These are phyloP conservation scores for Exophiala xenobiotica DNA, from an alignment of 2,329 filamentous ascomycete genomes.

Conservation along the genomic window DNA sequence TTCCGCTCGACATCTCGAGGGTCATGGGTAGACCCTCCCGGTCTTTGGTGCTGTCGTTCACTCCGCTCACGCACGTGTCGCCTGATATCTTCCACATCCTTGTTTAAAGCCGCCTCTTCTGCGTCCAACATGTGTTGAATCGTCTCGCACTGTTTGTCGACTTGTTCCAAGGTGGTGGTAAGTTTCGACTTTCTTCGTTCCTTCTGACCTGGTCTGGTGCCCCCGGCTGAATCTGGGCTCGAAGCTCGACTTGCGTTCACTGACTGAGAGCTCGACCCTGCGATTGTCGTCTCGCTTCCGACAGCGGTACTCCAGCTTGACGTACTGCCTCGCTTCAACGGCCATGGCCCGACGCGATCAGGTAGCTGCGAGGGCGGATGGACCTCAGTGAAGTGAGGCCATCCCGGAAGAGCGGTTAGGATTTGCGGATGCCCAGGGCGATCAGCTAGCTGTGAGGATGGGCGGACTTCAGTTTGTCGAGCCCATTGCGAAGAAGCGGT, in stretches of 20 bases:
- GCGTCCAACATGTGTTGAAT: background rate
- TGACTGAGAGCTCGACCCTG: background rate
- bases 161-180: background rate
- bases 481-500: no score
- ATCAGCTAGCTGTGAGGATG: no score
- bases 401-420: background rate
- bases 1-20: background rate
- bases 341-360: conserved; percentile 1
- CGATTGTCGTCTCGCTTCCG: background rate
- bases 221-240: background rate
- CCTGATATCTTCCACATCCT: background rate
- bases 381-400: no score
- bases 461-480: no score
- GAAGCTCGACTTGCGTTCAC: background rate
- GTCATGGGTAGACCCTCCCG: background rate
- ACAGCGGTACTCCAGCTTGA: background rate
- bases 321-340: background rate
- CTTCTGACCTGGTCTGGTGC: background rate
- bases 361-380: background rate
- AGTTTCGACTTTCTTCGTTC: background rate
- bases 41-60: background rate
- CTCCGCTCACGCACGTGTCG: background rate
- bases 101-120: background rate
- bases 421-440: no score
- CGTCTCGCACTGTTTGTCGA: background rate